Conservation (phyloP, 257 asterid species). For the Petrea volubilis region DNA sequence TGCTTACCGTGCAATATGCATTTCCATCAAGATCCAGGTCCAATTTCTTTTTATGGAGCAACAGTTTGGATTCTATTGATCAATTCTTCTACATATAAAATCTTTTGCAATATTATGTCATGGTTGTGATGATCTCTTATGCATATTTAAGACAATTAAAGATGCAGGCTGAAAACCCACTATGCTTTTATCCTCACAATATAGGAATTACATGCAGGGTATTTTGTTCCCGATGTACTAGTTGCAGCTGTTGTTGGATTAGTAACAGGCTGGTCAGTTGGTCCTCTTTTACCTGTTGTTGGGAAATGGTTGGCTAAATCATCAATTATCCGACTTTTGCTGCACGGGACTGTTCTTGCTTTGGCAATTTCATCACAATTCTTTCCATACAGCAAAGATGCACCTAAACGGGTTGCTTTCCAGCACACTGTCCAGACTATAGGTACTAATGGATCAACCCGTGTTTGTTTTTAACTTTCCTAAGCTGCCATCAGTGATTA, state of each 20-base stretch:
- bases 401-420: constrained; percentile 88
- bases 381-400: constrained; percentile 94
- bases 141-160: constrained; percentile 1
- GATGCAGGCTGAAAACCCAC: neutral
- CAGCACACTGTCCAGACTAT: constrained; percentile 77
- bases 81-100: neutral
- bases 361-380: constrained; percentile 88
- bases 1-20: neutral
- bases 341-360: constrained; percentile 68
- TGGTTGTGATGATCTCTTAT: constrained; percentile 7
- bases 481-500: neutral
- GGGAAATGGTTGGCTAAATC: constrained; percentile 75
- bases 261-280: constrained; percentile 88
- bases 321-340: constrained; percentile 61
- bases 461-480: neutral
- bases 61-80: neutral
- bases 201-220: constrained; percentile 57
- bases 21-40: neutral
- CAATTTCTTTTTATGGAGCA: constrained; percentile 5
- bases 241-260: constrained; percentile 83
- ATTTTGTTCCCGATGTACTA: constrained; percentile 76
- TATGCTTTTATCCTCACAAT: constrained; percentile 20
- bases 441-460: constrained; percentile 50
- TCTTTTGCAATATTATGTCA: constrained; percentile 15
- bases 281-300: constrained; percentile 87